Evolutionary conservation across 345 rosid genomes (phyloP), one percentile per base, ranked within the genome.

Genomic region (Salix exigua): DNA sequence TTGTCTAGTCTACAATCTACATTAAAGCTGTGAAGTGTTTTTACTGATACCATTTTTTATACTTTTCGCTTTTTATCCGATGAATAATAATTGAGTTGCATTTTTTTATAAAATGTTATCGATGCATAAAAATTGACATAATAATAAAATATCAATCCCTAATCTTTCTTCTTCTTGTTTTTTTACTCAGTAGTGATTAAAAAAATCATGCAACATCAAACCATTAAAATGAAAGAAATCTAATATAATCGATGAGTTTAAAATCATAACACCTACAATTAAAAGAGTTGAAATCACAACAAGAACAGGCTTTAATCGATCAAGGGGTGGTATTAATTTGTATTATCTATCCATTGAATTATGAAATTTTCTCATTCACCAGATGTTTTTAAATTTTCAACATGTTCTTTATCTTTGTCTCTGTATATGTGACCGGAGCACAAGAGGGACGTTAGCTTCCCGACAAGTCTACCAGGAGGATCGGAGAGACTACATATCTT

Each of bases 401-500:
- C 6, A 1, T 25, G 6, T 5, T 21, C 3, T 21, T 69, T 38
- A 21, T 2, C 40, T 30, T 18, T 33, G 21, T 44, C 12, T n/a
- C 1, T 28, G 1, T 44, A 6, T 4, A 11, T 55, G 31, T n/a
- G 44, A 68, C 1, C 86, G 91, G 92, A 83, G 66, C 80, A 79
- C 53, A 82, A 82, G 66, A 88, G 79, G 82, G 92, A 91, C 55
- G 35, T 80, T 16, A 82, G 89, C 78, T 89, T 83, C 89, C 77
- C 88, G 58, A 91, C 88, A 23, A 87, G 51, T 61, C 85, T 89
- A 14, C 90, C 87, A 3, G 88, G 84, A 50, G 97, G 94, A 74
- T 70, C 83, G 2, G 77, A 85, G 68, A 82, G 78, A 46, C 96
- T 93, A 21, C 50, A 79, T 35, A 81, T 76, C 58, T 70, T 80